phyloP scores from a whole-genome alignment of 306 rosid species.

The Sechiopsis laciniata region DNA sequence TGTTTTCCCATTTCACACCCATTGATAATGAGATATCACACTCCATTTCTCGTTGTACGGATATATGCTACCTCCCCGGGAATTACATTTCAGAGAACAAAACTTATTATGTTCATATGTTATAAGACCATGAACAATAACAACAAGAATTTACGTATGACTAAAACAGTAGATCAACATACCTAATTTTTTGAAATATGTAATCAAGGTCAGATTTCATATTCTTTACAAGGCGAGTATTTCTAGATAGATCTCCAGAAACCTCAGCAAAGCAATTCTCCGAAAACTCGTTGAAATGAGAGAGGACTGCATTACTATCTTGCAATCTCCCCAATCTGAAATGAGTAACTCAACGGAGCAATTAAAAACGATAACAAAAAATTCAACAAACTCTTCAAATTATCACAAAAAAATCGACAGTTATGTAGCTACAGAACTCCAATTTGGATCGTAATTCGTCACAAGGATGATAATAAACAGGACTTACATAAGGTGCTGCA shows the following conservation, averaged over 20 bases:
- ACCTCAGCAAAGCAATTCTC: slow-evolving; percentile 61
- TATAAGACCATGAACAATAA: background rate
- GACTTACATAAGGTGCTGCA: slow-evolving; percentile 63
- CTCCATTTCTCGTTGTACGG: background rate
- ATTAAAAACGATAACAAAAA: background rate
- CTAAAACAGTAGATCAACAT: background rate
- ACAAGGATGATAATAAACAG: background rate
- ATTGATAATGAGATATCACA: background rate
- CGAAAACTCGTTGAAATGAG: slow-evolving; percentile 82
- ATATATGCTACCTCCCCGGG: too few relatives aligned
- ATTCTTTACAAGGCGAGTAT: slow-evolving; percentile 52
- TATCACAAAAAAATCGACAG: background rate
- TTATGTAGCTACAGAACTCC: background rate
- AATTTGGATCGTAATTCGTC: slow-evolving; percentile 4
- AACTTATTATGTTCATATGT: background rate
- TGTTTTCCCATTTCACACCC: background rate
- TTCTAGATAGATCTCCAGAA: slow-evolving; percentile 58
- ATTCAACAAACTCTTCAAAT: background rate
- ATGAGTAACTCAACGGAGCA: background rate
- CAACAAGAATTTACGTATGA: background rate
- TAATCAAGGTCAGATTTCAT: slow-evolving; percentile 86
- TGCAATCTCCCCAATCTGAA: slow-evolving; percentile 90
- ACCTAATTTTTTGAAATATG: slow-evolving; percentile 86
- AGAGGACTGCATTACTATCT: slow-evolving; percentile 81
- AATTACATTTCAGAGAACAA: background rate